Conservation (phyloP, 257 asterid genomes). For the Haberlea rhodopensis region DNA sequence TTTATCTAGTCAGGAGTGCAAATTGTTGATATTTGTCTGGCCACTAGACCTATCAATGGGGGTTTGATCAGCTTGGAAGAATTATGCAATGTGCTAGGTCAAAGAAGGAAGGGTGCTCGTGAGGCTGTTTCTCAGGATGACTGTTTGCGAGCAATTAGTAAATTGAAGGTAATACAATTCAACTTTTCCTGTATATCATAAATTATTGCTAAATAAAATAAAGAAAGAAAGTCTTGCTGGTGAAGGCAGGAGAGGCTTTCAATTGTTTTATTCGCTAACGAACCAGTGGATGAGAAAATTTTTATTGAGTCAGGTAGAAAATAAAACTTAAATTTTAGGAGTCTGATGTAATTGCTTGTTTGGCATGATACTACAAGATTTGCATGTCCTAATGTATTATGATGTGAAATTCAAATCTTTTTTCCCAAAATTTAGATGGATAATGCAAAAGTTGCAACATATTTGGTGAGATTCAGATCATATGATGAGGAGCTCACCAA, state of each 20-base stretch:
- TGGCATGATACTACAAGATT: slow-evolving; percentile 7
- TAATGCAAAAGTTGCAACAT: background rate
- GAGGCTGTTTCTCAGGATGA: slow-evolving; percentile 93
- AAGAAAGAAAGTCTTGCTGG: background rate
- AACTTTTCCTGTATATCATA: background rate
- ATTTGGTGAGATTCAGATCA: slow-evolving; percentile 1
- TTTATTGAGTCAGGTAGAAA: slow-evolving; percentile 12
- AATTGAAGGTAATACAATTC: slow-evolving; percentile 67
- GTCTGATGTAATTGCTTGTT: background rate
- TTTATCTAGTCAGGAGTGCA: slow-evolving; percentile 87
- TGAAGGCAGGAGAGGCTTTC: background rate
- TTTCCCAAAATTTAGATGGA: background rate
- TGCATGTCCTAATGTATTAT: background rate
- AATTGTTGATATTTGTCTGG: slow-evolving; percentile 86
- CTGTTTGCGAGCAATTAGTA: slow-evolving; percentile 96
- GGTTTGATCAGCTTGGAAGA: slow-evolving; percentile 95
- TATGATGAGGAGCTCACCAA: background rate
- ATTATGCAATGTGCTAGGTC: slow-evolving; percentile 72
- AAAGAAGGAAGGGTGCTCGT: slow-evolving; percentile 78
- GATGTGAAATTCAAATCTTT: background rate
- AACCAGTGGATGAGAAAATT: background rate
- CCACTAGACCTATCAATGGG: slow-evolving; percentile 83
- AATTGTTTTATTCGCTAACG: background rate
- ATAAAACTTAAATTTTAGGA: background rate
- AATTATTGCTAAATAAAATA: too few species aligned